A percentile compares a stretch with the other conserved stretches of the same genome.
These are phyloP conservation scores for Acrodontium crateriforme DNA, from an alignment of 2,329 filamentous ascomycete species.

Conservation along the genomic window DNA sequence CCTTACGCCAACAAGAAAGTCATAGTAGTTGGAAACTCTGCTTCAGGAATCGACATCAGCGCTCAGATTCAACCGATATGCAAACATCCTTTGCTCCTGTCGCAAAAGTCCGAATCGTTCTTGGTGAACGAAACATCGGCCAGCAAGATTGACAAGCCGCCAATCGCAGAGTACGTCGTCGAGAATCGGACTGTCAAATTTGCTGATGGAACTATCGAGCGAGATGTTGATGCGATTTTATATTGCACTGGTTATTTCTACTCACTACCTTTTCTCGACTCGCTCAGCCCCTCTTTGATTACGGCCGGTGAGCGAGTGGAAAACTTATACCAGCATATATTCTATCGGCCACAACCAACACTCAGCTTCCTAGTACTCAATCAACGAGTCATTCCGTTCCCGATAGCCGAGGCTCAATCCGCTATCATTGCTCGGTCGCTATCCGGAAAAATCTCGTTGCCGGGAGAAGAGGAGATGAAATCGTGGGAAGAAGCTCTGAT, in stretches of 20 bases:
- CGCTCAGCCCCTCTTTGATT: conserved; percentile 42
- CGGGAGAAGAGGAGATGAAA: conserved; percentile 49
- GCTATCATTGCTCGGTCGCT: conserved; percentile 66
- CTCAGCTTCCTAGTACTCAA: conserved; percentile 64
- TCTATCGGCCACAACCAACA: conserved; percentile 62
- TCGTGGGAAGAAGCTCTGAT: conserved; percentile 45
- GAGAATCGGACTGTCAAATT: conserved; percentile 51
- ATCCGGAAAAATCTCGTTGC: conserved; percentile 55
- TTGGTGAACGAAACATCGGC: conserved; percentile 26
- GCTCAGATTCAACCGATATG: conserved; percentile 55
- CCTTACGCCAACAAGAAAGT: conserved; percentile 55
- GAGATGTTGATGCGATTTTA: conserved; percentile 58
- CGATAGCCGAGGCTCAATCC: conserved; percentile 63
- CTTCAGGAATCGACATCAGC: conserved; percentile 74
- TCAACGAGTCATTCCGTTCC: conserved; percentile 80
- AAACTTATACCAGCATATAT: conserved; percentile 65
- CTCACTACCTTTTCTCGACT: conserved; percentile 57
- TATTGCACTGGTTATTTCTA: conserved; percentile 90
- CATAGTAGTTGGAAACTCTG: conserved; percentile 69
- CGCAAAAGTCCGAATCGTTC: conserved; percentile 41
- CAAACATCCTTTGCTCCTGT: conserved; percentile 47
- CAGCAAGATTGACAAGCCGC: conserved; percentile 43
- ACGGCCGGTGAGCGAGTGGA: conserved; percentile 56
- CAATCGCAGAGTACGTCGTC: conserved; percentile 41
- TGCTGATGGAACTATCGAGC: conserved; percentile 49